Conservation (phyloP, 306 rosid species). For the Lithocarpus polystachyus region DNA sequence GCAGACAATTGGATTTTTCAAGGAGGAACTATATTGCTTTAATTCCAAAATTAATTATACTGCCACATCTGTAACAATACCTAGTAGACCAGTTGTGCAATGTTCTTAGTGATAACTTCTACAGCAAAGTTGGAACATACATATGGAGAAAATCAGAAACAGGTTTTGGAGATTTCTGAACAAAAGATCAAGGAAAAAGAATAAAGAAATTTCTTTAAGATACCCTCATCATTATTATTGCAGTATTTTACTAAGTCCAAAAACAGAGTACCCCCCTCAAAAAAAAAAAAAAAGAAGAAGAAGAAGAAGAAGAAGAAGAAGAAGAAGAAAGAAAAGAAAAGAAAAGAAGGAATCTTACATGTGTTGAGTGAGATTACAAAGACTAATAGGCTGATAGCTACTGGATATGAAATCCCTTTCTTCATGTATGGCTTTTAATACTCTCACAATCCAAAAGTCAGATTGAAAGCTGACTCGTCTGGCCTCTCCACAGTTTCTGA, state of each 20-base stretch:
- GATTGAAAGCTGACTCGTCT: neutral
- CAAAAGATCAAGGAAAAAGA: neutral
- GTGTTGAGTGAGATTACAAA: neutral
- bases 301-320: neutral
- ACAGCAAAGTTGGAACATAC: neutral
- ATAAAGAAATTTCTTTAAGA: neutral
- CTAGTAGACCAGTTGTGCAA: no score
- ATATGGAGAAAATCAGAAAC: neutral
- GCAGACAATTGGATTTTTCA: no score
- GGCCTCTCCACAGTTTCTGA: neutral
- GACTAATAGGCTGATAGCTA: neutral
- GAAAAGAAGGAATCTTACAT: neutral
- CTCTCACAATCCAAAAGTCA: neutral
- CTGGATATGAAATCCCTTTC: neutral
- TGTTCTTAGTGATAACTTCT: neutral
- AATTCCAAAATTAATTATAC: no score
- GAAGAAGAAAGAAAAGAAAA: neutral
- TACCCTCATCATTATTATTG: neutral
- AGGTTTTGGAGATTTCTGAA: neutral
- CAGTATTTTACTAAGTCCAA: neutral
- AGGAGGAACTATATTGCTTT: no score
- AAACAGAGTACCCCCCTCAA: no score
- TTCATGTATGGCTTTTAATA: neutral
- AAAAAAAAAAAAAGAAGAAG: neutral
- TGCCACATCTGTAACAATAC: neutral